A percentile compares a stretch with the other conserved stretches of the same genome.
These are phyloP conservation scores for Cenchrus purpureus DNA, from an alignment of 176 grass and related monocot genomes.

Conservation along the genomic window DNA sequence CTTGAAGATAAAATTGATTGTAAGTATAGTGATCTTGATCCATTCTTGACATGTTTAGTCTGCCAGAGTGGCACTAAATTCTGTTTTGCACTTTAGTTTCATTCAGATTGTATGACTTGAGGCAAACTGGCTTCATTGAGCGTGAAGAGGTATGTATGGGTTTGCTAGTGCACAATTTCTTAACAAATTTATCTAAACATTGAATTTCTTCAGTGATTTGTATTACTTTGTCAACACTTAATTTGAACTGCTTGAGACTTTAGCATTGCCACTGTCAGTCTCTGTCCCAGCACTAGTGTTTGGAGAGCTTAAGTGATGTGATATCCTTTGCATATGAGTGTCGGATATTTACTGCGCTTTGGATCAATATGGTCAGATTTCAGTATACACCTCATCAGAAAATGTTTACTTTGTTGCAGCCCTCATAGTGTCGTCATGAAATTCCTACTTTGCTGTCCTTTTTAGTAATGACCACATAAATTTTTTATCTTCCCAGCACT, in stretches of 20 bases:
- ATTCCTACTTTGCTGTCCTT: not conserved
- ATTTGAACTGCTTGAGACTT: conserved; percentile 4
- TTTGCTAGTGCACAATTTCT: not conserved
- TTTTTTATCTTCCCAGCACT: not conserved
- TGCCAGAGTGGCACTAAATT: not conserved
- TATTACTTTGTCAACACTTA: conserved; percentile 4
- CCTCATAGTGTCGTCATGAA: not conserved
- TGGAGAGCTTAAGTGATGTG: not conserved
- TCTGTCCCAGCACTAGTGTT: not conserved
- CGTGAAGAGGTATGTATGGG: conserved; percentile 56
- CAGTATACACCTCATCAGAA: not conserved
- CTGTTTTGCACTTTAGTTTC: conserved; percentile 39
- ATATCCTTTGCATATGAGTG: not conserved
- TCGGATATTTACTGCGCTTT: not conserved
- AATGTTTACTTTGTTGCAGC: not conserved
- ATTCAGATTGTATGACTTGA: conserved; percentile 79
- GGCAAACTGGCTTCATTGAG: conserved; percentile 72
- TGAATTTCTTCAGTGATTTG: not conserved
- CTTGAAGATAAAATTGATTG: conserved; percentile 69
- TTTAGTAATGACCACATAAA: not conserved
- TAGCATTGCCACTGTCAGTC: not conserved
- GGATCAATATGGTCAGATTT: not conserved
- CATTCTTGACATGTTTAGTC: not conserved
- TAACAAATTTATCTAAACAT: not conserved
- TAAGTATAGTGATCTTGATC: conserved; percentile 23